These are phyloP conservation scores for Arachnomyces sp. DNA, from an alignment of 2,329 filamentous ascomycete genomes.

Conservation along the genomic window DNA sequence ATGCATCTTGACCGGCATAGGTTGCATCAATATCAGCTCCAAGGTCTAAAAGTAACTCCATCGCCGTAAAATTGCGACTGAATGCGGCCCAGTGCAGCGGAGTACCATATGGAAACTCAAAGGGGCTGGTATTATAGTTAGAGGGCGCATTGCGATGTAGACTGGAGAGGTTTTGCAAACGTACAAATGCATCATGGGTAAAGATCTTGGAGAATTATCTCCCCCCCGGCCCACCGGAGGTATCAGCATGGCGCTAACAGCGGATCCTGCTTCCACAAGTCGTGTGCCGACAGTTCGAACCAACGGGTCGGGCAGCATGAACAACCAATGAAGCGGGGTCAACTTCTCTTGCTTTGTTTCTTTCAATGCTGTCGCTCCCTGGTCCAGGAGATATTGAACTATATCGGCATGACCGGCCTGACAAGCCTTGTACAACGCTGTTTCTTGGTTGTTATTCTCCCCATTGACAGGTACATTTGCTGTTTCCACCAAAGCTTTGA, in stretches of 20 bases:
- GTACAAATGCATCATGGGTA: constrained; percentile 21
- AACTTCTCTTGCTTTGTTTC: constrained; percentile 13
- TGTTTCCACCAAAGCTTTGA: constrained; percentile 14
- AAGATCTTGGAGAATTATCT: constrained; percentile 15
- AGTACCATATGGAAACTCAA: constrained; percentile 20
- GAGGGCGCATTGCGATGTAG: neutral
- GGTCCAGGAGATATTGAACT: constrained; percentile 18
- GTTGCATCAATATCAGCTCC: constrained; percentile 18
- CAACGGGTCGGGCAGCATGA: constrained; percentile 13
- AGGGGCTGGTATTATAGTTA: constrained; percentile 16
- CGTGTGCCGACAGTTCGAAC: constrained; percentile 13
- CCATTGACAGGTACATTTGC: constrained; percentile 11
- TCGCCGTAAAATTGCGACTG: constrained; percentile 14
- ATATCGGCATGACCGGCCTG: constrained; percentile 20
- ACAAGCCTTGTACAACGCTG: constrained; percentile 21
- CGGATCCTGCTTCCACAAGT: constrained; percentile 14
- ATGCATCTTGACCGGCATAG: constrained; percentile 15
- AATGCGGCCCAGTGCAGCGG: constrained; percentile 23
- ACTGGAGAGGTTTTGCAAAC: neutral
- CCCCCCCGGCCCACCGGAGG: constrained; percentile 13
- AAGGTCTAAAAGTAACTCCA: constrained; percentile 16
- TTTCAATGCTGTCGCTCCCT: constrained; percentile 15
- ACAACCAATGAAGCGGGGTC: constrained; percentile 21
- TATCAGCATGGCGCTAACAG: constrained; percentile 17
- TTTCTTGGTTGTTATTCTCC: constrained; percentile 20